Percentiles rank a stretch among this genome's conserved stretches.
Conservation (phyloP, 2,329 filamentous ascomycete genomes). For the Pezicula radicicola region DNA sequence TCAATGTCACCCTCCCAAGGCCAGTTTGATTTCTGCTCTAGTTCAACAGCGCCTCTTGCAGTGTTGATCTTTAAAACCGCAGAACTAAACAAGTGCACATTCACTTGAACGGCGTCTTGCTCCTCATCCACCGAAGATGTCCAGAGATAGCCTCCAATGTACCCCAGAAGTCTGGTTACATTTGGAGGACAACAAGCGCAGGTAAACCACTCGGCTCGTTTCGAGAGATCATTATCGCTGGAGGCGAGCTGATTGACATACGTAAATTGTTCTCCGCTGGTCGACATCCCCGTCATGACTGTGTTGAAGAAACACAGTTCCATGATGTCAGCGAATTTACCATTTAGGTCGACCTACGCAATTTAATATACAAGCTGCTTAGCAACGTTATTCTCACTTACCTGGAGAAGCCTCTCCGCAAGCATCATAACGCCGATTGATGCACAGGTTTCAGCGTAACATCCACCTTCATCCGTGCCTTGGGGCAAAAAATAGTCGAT, state of each 20-base stretch:
- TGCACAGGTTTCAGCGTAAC: slow-evolving; percentile 61
- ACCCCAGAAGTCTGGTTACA: slow-evolving; percentile 51
- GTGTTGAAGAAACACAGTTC: slow-evolving; percentile 60
- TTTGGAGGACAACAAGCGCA: slow-evolving; percentile 61
- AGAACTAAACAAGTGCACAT: slow-evolving; percentile 55
- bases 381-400: slow-evolving; percentile 14
- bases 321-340: slow-evolving; percentile 54
- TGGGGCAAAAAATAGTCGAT: slow-evolving; percentile 57
- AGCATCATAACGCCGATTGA: slow-evolving; percentile 60
- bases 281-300: slow-evolving; percentile 54
- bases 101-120: slow-evolving; percentile 36
- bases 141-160: slow-evolving; percentile 55
- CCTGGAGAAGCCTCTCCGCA: slow-evolving; percentile 51
- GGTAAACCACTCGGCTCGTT: slow-evolving; percentile 55
- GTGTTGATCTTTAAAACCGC: slow-evolving; percentile 40
- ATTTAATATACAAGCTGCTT: background rate
- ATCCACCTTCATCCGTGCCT: slow-evolving; percentile 57
- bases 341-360: slow-evolving; percentile 44
- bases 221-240: slow-evolving; percentile 44
- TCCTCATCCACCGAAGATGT: slow-evolving; percentile 30
- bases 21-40: slow-evolving; percentile 52
- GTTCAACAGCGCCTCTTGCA: slow-evolving; percentile 29
- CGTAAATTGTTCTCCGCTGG: slow-evolving; percentile 54
- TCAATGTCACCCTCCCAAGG: slow-evolving; percentile 52
- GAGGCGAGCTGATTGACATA: slow-evolving; percentile 61